Conservation (phyloP, 768 basidiomycete genomes). For the Suillus placidus region DNA sequence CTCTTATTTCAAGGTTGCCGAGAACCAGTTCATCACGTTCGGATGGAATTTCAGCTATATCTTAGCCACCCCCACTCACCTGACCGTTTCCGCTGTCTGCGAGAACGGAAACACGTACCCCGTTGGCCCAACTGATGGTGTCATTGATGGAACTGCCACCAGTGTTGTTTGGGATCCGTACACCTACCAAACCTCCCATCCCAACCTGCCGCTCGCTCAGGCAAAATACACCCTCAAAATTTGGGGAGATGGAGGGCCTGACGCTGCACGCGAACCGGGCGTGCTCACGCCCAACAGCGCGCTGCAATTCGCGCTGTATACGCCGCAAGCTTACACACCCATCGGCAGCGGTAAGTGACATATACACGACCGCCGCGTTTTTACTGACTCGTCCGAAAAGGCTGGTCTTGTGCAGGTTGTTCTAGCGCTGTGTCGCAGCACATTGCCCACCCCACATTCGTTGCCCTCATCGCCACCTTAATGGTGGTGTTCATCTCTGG, state of each 20-base stretch:
- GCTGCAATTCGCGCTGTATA: conserved; percentile 83
- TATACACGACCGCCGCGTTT: neutral
- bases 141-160: conserved; percentile 72
- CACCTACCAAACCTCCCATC: conserved; percentile 62
- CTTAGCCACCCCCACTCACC: conserved; percentile 64
- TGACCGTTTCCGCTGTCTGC: conserved; percentile 83
- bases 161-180: conserved; percentile 80
- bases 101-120: conserved; percentile 90
- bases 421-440: conserved; percentile 39
- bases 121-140: conserved; percentile 76
- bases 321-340: conserved; percentile 71
- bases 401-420: conserved; percentile 60
- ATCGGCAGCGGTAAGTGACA: conserved; percentile 51
- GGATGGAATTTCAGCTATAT: conserved; percentile 89
- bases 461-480: conserved; percentile 56
- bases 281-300: conserved; percentile 68
- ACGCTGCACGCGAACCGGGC: conserved; percentile 60
- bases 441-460: conserved; percentile 54
- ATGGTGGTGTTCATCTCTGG: conserved; percentile 71
- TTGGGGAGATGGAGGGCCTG: conserved; percentile 78
- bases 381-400: conserved; percentile 32
- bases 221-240: conserved; percentile 80
- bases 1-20: conserved; percentile 88
- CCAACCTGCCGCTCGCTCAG: conserved; percentile 70
- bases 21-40: conserved; percentile 75